phyloP scores from a whole-genome alignment of 2,329 filamentous ascomycete species.

The Xylariaceae sp. region DNA sequence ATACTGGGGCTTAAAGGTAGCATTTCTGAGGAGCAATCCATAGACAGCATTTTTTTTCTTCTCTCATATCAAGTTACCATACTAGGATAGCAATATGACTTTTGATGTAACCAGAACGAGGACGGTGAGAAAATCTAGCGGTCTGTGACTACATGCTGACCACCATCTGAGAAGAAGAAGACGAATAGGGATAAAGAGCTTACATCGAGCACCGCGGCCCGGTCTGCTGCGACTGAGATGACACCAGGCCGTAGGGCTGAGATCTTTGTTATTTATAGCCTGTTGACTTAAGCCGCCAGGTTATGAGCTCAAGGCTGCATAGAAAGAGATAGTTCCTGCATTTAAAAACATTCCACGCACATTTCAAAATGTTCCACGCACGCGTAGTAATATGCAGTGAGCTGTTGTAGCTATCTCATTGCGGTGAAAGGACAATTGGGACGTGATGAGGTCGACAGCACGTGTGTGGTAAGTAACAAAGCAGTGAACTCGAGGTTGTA shows the following conservation, averaged over 20 bases:
- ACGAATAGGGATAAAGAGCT: slow-evolving; percentile 11
- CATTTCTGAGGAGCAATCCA: slow-evolving; percentile 7
- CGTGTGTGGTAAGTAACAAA: too few species aligned
- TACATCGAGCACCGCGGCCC: not conserved
- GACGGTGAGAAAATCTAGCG: slow-evolving; percentile 13
- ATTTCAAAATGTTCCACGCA: not conserved
- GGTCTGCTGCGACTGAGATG: not conserved
- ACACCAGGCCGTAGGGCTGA: slow-evolving; percentile 12
- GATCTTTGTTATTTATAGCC: slow-evolving; percentile 2
- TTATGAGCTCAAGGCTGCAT: too few species aligned
- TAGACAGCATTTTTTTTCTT: slow-evolving; percentile 6
- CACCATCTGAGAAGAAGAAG: slow-evolving; percentile 9
- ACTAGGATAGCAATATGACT: slow-evolving; percentile 10
- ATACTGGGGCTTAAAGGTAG: not conserved
- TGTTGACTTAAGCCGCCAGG: not conserved
- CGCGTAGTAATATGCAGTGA: not conserved
- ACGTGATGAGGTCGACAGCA: not conserved
- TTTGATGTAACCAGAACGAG: not conserved
- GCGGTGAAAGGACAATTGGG: not conserved
- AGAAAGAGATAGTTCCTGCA: not conserved
- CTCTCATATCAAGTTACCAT: not conserved
- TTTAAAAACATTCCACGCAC: not conserved
- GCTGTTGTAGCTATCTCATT: not conserved
- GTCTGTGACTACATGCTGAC: slow-evolving; percentile 15
- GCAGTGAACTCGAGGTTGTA: too few species aligned